Evolutionary conservation across 2,329 filamentous ascomycete species (phyloP).

Genomic region (Aspergillus niger): DNA sequence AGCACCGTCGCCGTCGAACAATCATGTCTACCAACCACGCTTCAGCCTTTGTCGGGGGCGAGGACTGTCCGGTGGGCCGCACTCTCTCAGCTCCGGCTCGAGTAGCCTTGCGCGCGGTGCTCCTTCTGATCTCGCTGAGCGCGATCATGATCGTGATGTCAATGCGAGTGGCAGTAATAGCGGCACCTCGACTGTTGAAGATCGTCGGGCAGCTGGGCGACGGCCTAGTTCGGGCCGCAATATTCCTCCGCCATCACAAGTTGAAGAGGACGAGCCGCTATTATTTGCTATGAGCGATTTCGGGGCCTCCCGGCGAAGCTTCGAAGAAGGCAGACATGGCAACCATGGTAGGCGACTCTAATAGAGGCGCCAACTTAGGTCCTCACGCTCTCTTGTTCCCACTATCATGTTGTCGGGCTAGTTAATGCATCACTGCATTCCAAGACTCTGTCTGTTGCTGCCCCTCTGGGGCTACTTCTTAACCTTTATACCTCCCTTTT

Average conservation of each 20-base stretch:
- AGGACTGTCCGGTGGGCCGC: constrained; percentile 39
- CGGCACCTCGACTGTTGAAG: constrained; percentile 37
- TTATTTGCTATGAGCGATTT: constrained; percentile 52
- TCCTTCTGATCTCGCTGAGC: constrained; percentile 36
- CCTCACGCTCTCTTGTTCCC: background rate
- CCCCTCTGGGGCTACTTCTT: background rate
- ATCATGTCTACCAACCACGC: constrained; percentile 41
- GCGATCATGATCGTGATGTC: constrained; percentile 41
- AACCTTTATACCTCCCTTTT: background rate
- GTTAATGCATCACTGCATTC: background rate
- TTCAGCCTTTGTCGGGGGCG: constrained; percentile 41
- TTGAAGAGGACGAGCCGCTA: constrained; percentile 48
- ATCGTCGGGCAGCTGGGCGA: constrained; percentile 38
- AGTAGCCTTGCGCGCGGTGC: constrained; percentile 44
- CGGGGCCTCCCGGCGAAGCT: constrained; percentile 44
- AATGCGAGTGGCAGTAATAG: constrained; percentile 45
- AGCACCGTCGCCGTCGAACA: constrained; percentile 35
- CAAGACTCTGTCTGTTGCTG: background rate
- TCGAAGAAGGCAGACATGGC: constrained; percentile 43
- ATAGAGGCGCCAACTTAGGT: constrained; percentile 27
- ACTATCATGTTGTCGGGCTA: background rate
- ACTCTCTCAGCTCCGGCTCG: constrained; percentile 43
- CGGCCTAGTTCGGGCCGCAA: constrained; percentile 38
- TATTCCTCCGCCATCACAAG: constrained; percentile 29
- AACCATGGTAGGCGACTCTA: constrained; percentile 34